Percentiles rank a stretch among this genome's conserved stretches.
Evolutionary conservation across 2,329 filamentous ascomycete species (phyloP).

Genomic region (Beauveria sp.): DNA sequence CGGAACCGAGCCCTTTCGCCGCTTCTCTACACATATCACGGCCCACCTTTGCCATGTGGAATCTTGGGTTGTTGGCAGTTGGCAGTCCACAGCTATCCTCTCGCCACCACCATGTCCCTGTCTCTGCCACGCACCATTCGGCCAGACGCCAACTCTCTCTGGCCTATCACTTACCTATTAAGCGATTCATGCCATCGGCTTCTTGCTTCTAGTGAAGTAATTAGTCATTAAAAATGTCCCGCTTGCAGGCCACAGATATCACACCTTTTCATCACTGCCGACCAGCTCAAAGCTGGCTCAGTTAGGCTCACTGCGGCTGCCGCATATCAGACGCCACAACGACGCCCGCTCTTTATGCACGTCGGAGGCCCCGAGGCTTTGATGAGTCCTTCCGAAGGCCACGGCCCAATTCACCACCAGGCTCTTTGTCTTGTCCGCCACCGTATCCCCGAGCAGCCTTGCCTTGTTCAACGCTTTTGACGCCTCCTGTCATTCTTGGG

Average conservation of each 20-base stretch:
- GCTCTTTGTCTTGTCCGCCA: background rate
- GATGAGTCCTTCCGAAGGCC: background rate
- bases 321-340: slow-evolving; percentile 4
- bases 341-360: slow-evolving; percentile 4
- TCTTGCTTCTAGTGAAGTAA: too few species aligned
- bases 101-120: too few species aligned
- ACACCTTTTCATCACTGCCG: background rate
- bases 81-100: too few species aligned
- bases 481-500: background rate
- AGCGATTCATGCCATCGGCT: too few species aligned
- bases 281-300: background rate
- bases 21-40: background rate
- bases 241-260: too few species aligned
- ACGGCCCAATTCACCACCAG: background rate
- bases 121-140: too few species aligned
- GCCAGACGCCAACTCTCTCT: too few species aligned
- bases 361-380: background rate
- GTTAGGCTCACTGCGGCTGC: background rate
- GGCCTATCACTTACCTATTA: too few species aligned
- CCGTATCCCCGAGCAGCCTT: background rate
- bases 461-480: background rate
- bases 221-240: too few species aligned
- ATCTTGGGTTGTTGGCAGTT: background rate
- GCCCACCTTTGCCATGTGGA: background rate
- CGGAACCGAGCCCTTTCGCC: too few species aligned